Conservation (phyloP, 257 asterid species). For the Handroanthus guayacan region DNA sequence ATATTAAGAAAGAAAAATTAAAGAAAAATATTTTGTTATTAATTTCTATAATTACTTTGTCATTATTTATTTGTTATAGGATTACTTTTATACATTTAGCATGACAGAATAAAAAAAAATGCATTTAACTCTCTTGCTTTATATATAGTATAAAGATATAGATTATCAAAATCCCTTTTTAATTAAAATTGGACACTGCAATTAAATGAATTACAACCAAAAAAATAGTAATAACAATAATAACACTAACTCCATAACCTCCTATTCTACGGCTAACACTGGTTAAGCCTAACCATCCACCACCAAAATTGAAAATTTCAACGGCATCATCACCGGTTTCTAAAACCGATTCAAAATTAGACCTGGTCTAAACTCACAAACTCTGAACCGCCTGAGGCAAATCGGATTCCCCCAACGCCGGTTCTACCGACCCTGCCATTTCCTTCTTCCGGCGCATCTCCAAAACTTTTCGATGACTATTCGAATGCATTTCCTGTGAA, state of each 20-base stretch:
- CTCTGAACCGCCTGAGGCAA: slow-evolving; percentile 39
- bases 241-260: slow-evolving; percentile 45
- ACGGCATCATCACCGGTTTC: slow-evolving; percentile 38
- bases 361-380: slow-evolving; percentile 40
- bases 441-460: slow-evolving; percentile 84
- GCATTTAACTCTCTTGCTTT: no score
- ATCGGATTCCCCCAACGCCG: slow-evolving; percentile 40
- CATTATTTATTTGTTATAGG: no score
- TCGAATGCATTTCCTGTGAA: slow-evolving; percentile 67
- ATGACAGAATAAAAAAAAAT: no score
- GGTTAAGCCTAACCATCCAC: slow-evolving; percentile 43
- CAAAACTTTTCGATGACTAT: slow-evolving; percentile 82
- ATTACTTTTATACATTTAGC: no score
- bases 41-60: no score
- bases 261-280: slow-evolving; percentile 44
- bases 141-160: no score
- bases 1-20: no score
- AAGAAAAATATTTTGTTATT: no score
- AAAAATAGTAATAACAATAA: not conserved
- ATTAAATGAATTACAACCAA: slow-evolving; percentile 37
- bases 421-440: slow-evolving; percentile 27
- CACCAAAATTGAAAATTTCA: slow-evolving; percentile 54
- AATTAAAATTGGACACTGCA: slow-evolving; percentile 42
- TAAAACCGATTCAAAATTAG: slow-evolving; percentile 28
- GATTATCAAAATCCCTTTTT: not conserved